These are phyloP conservation scores for Sporothrix brasiliensis DNA, from an alignment of 2,329 filamentous ascomycete species.

Conservation along the genomic window DNA sequence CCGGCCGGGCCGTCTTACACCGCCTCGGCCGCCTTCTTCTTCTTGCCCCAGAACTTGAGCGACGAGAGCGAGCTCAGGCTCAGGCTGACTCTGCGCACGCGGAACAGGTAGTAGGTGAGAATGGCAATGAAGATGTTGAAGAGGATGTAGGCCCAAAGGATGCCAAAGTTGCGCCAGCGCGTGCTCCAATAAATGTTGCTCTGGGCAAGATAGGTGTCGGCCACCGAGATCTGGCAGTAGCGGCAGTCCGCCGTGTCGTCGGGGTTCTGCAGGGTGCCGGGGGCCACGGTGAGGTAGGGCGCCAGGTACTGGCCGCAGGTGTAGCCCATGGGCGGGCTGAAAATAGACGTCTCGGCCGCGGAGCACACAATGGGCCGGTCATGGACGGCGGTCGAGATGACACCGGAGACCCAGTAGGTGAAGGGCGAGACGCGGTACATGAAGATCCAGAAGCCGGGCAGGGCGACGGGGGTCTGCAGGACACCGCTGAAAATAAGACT, in stretches of 20 bases:
- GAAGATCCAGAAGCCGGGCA: constrained; percentile 76
- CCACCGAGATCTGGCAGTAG: constrained; percentile 67
- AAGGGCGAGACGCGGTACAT: constrained; percentile 70
- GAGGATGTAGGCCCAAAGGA: constrained; percentile 67
- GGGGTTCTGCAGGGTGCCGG: constrained; percentile 64
- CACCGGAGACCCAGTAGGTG: constrained; percentile 65
- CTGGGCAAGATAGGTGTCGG: constrained; percentile 60
- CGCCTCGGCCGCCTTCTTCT: constrained; percentile 11
- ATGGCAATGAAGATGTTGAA: constrained; percentile 66
- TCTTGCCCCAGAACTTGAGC: constrained; percentile 31
- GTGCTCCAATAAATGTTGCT: constrained; percentile 57
- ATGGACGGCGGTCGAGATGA: constrained; percentile 67
- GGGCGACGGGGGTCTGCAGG: constrained; percentile 57
- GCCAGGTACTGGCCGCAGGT: constrained; percentile 68
- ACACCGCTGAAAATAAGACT: constrained; percentile 64
- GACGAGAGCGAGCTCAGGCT: constrained; percentile 18
- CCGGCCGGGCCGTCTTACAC: not conserved
- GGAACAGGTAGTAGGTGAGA: constrained; percentile 32
- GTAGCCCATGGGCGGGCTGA: constrained; percentile 63
- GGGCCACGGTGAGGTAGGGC: constrained; percentile 53
- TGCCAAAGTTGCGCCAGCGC: constrained; percentile 70
- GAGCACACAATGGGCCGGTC: constrained; percentile 57
- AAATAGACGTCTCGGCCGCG: constrained; percentile 61
- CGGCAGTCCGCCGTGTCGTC: constrained; percentile 58
- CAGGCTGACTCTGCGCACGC: constrained; percentile 25